A percentile compares a stretch with the other conserved stretches of the same genome.
phyloP scores from a whole-genome alignment of 805 yeast species.

The Candida bentonensis region DNA sequence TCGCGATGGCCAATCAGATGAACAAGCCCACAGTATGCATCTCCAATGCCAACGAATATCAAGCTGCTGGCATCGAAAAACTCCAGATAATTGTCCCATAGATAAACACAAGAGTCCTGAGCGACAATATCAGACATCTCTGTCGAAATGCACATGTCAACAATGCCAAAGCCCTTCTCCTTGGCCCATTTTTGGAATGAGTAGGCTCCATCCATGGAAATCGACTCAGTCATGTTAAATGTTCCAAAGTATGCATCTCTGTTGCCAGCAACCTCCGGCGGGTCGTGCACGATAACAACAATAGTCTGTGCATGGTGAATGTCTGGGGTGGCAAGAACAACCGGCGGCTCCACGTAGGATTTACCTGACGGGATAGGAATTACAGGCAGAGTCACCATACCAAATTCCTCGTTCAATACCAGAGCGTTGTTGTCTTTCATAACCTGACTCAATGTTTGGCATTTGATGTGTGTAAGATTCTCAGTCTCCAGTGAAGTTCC shows the following conservation, averaged over 20 bases:
- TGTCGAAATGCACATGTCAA: conserved; percentile 70
- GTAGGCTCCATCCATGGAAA: conserved; percentile 61
- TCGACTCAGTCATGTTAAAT: conserved; percentile 57
- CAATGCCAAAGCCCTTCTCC: conserved; percentile 51
- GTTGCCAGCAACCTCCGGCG: conserved; percentile 86
- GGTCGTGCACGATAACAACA: conserved; percentile 69
- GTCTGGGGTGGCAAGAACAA: conserved; percentile 53
- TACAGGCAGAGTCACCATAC: conserved; percentile 59
- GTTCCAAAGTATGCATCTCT: conserved; percentile 67
- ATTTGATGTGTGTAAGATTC: neutral
- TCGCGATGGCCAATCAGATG: conserved; percentile 79
- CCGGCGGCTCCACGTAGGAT: neutral
- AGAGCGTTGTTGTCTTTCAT: neutral
- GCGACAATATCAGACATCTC: conserved; percentile 48
- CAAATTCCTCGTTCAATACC: conserved; percentile 25
- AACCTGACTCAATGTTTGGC: neutral
- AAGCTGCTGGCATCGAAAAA: conserved; percentile 60
- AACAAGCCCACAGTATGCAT: conserved; percentile 73
- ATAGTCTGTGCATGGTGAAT: conserved; percentile 47
- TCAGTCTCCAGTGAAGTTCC: conserved; percentile 1
- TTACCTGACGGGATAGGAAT: conserved; percentile 22
- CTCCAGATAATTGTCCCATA: conserved; percentile 86
- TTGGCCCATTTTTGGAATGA: conserved; percentile 58
- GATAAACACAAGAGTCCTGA: conserved; percentile 60
- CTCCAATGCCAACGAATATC: conserved; percentile 79